A percentile compares a stretch with the other conserved stretches of the same genome.
phyloP scores from a whole-genome alignment of 1,139 yeast species.

The Zygoascus hellenicus region DNA sequence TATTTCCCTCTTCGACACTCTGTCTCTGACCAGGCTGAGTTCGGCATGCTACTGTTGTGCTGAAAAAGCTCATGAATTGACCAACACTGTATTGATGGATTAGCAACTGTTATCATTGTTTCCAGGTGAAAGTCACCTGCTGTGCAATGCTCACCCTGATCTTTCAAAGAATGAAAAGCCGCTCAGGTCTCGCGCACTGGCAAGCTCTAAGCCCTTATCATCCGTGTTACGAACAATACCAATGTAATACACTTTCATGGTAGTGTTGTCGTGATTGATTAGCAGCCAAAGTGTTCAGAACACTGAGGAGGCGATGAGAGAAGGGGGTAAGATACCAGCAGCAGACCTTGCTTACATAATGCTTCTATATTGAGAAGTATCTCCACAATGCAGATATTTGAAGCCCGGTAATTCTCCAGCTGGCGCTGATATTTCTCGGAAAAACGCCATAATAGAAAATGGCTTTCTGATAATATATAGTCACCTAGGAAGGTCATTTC shows the following conservation, averaged over 20 bases:
- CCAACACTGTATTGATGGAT: slow-evolving; percentile 25
- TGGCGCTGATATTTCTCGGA: too few species aligned
- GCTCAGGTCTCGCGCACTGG: slow-evolving; percentile 74
- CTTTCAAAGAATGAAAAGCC: slow-evolving; percentile 88
- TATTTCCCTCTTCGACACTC: slow-evolving; percentile 80
- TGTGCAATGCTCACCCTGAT: slow-evolving; percentile 17
- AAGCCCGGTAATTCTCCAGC: too few species aligned
- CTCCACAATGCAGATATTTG: too few species aligned
- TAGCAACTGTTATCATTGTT: neutral
- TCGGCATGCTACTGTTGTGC: slow-evolving; percentile 84
- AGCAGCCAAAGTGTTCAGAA: too few species aligned
- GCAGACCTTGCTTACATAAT: too few species aligned
- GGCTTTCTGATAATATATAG: too few species aligned
- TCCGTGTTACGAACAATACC: slow-evolving; percentile 70
- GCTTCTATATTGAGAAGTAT: too few species aligned
- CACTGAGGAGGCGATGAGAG: too few species aligned
- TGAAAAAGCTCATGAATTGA: slow-evolving; percentile 92
- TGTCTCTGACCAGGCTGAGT: slow-evolving; percentile 90
- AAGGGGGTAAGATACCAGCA: too few species aligned
- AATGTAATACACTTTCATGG: slow-evolving; percentile 85
- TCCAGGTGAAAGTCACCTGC: neutral
- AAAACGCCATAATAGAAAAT: too few species aligned
- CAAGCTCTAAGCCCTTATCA: slow-evolving; percentile 61
- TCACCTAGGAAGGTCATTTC: too few species aligned
- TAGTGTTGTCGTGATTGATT: slow-evolving; percentile 2